Percentiles rank a stretch among this genome's conserved stretches.
Evolutionary conservation across 2,329 filamentous ascomycete genomes (phyloP).

Genomic region (Metarhizium sp.): DNA sequence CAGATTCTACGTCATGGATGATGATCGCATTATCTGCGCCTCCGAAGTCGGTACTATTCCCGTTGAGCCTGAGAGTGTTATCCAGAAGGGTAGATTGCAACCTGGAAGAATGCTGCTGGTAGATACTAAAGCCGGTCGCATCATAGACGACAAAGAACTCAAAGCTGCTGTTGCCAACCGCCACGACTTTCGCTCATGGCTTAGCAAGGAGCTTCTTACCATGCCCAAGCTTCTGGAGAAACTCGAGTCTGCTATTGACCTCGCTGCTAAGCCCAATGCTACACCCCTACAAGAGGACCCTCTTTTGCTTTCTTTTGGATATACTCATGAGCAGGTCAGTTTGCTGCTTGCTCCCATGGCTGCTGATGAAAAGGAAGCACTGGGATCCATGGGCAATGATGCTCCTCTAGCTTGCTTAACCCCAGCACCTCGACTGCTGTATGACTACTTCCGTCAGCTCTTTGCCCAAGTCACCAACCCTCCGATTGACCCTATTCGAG

Average conservation of each 20-base stretch:
- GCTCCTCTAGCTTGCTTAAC: conserved; percentile 85
- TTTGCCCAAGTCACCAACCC: conserved; percentile 98
- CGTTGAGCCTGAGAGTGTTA: conserved; percentile 79
- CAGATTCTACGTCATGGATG: conserved; percentile 93
- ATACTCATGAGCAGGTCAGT: conserved; percentile 91
- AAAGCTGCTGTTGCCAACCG: conserved; percentile 82
- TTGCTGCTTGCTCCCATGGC: conserved; percentile 91
- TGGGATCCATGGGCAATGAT: conserved; percentile 98
- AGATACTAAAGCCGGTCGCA: conserved; percentile 78
- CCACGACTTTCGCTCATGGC: conserved; percentile 80
- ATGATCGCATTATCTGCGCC: conserved; percentile 94
- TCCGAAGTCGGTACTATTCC: conserved; percentile 92
- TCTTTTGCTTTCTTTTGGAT: conserved; percentile 77
- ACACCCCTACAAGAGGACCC: conserved; percentile 74
- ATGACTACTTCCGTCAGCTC: conserved; percentile 95
- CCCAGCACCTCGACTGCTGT: conserved; percentile 78
- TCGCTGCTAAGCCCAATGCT: conserved; percentile 58
- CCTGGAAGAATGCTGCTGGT: conserved; percentile 94
- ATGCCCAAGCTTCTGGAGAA: conserved; percentile 65
- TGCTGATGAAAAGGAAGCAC: conserved; percentile 90
- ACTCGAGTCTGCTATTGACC: conserved; percentile 49
- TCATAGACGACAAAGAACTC: conserved; percentile 88
- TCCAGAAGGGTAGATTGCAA: conserved; percentile 89
- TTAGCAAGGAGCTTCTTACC: conserved; percentile 76
- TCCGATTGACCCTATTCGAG: conserved; percentile 91